Conservation (phyloP, 257 asterid genomes). For the Solanum chiquidenum region DNA sequence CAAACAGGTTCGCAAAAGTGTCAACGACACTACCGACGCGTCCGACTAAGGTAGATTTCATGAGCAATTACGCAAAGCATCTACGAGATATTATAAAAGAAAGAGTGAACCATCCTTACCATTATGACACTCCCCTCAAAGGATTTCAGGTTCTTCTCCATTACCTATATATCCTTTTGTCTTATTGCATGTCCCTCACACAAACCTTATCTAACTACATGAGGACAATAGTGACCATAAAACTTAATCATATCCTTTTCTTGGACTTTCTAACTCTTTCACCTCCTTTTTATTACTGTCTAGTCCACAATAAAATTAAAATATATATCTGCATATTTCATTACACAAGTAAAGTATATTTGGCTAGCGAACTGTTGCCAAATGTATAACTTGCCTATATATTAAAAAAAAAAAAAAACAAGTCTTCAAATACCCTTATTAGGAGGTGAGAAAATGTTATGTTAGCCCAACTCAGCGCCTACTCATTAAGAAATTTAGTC, state of each 20-base stretch:
- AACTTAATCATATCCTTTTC: not conserved
- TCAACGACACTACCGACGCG: slow-evolving; percentile 33
- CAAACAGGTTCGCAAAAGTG: slow-evolving; percentile 54
- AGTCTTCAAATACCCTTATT: too few relatives aligned
- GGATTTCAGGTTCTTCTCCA: slow-evolving; percentile 58
- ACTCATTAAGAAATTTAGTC: not conserved
- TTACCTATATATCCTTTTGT: not conserved
- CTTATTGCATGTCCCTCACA: not conserved
- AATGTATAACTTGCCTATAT: too few relatives aligned
- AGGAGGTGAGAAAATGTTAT: too few relatives aligned
- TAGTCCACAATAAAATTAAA: too few relatives aligned
- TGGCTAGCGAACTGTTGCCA: too few relatives aligned
- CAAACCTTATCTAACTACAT: slow-evolving; percentile 4
- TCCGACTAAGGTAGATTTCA: slow-evolving; percentile 54
- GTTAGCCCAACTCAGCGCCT: too few relatives aligned
- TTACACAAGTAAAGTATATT: too few relatives aligned
- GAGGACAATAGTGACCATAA: not conserved
- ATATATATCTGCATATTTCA: too few relatives aligned
- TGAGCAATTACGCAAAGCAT: slow-evolving; percentile 64
- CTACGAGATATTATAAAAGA: slow-evolving; percentile 62
- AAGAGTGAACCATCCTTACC: slow-evolving; percentile 65
- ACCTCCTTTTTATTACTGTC: not conserved
- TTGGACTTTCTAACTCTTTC: not conserved
- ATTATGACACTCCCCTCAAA: slow-evolving; percentile 59
- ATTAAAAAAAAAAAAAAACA: too few relatives aligned